phyloP scores from a whole-genome alignment of 768 basidiomycete species.

The Tubosaeta brunneosetosa region DNA sequence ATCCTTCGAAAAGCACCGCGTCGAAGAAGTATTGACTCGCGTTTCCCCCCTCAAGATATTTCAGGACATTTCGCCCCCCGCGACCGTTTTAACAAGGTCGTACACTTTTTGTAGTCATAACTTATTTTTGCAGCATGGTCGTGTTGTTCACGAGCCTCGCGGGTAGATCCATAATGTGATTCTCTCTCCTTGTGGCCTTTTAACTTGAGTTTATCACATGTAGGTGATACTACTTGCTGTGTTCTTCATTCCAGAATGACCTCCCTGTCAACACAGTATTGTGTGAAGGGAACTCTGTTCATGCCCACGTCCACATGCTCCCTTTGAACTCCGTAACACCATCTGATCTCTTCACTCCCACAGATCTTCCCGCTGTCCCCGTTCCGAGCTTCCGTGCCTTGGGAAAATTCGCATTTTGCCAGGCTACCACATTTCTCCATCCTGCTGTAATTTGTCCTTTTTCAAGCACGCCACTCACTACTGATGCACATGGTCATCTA shows the following conservation, averaged over 20 bases:
- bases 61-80: conserved; percentile 17
- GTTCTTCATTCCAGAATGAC: neutral
- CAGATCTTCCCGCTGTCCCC: neutral
- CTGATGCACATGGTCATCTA: neutral
- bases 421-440: conserved; percentile 8
- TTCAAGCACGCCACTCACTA: conserved; percentile 1
- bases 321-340: neutral
- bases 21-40: conserved; percentile 20
- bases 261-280: neutral
- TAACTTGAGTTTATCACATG: neutral
- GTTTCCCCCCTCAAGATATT: conserved; percentile 23
- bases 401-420: conserved; percentile 2
- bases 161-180: conserved; percentile 2
- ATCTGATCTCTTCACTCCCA: neutral
- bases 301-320: neutral
- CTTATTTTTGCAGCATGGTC: conserved; percentile 22
- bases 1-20: conserved; percentile 31
- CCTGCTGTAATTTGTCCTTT: conserved; percentile 5
- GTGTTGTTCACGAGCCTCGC: conserved; percentile 11
- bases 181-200: neutral
- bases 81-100: neutral
- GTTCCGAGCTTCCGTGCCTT: conserved; percentile 14
- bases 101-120: neutral
- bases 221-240: neutral
- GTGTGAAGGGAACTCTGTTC: neutral